Conservation (phyloP, 495 filamentous ascomycete species). For the Penicillium bovifimosum region DNA sequence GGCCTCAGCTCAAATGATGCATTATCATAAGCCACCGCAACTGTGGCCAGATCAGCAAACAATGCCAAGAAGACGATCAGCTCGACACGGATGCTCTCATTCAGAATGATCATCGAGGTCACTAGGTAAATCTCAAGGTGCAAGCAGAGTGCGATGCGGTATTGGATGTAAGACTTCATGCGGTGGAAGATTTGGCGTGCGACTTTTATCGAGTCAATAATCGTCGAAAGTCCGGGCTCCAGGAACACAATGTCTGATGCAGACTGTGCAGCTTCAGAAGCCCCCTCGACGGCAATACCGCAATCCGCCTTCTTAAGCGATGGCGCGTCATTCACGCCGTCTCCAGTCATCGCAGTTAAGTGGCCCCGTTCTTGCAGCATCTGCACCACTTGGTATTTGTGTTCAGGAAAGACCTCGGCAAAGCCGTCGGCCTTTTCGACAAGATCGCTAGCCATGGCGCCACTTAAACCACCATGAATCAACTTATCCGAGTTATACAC, state of each 20-base stretch:
- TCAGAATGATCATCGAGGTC: conserved; percentile 68
- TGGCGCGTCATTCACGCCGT: conserved; percentile 95
- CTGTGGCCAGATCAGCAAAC: conserved; percentile 69
- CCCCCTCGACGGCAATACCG: conserved; percentile 67
- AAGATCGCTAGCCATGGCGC: conserved; percentile 63
- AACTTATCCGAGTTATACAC: conserved; percentile 69
- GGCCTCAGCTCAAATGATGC: conserved; percentile 64
- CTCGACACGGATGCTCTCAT: conserved; percentile 61
- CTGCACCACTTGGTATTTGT: conserved; percentile 97
- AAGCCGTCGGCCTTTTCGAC: conserved; percentile 71
- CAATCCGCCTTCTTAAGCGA: conserved; percentile 92
- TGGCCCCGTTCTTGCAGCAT: conserved; percentile 96
- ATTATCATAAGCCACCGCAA: conserved; percentile 69
- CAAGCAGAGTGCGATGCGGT: conserved; percentile 69
- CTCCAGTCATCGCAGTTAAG: conserved; percentile 96
- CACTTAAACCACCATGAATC: conserved; percentile 63
- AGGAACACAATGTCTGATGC: conserved; percentile 73
- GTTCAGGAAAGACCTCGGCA: conserved; percentile 90
- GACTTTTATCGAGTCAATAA: conserved; percentile 70
- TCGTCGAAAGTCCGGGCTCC: conserved; percentile 66
- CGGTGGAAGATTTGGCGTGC: conserved; percentile 73
- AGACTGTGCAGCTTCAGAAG: conserved; percentile 67
- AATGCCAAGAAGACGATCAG: conserved; percentile 69
- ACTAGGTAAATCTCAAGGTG: conserved; percentile 70
- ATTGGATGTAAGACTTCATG: conserved; percentile 76